phyloP scores from a whole-genome alignment of 225 moss, liverwort and hornwort species.

The Lunularia cruciata region DNA sequence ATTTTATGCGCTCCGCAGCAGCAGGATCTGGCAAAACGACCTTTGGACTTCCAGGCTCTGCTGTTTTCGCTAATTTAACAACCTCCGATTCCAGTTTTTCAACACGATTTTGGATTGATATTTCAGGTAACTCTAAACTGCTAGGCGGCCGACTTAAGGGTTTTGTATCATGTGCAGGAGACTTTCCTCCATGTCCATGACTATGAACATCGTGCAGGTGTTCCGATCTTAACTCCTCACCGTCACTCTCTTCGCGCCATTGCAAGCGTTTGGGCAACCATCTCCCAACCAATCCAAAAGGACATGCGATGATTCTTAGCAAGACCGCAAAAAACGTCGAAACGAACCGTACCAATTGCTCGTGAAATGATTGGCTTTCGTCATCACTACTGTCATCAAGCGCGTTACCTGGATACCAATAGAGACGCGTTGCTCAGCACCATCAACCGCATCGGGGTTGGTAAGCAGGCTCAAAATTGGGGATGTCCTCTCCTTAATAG shows the following conservation, averaged over 20 bases:
- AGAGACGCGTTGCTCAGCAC: neutral
- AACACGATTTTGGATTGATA: constrained; percentile 43
- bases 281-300: constrained; percentile 29
- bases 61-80: constrained; percentile 26
- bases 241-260: constrained; percentile 24
- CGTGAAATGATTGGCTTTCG: constrained; percentile 20
- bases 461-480: too few species aligned
- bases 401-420: constrained; percentile 21
- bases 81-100: constrained; percentile 48
- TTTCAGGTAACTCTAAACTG: constrained; percentile 33
- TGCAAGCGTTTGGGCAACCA: constrained; percentile 6
- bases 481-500: too few species aligned
- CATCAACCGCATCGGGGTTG: too few species aligned
- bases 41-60: constrained; percentile 18
- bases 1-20: constrained; percentile 54
- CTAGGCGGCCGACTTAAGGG: constrained; percentile 44
- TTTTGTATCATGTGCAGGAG: constrained; percentile 19
- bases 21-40: constrained; percentile 21
- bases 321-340: constrained; percentile 31
- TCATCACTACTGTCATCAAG: constrained; percentile 24
- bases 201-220: constrained; percentile 20
- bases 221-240: constrained; percentile 19
- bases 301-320: constrained; percentile 25
- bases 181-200: constrained; percentile 15
- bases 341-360: constrained; percentile 29